Conservation (phyloP, 148 eudicot genomes). For the Pharnaceum exiguum region DNA sequence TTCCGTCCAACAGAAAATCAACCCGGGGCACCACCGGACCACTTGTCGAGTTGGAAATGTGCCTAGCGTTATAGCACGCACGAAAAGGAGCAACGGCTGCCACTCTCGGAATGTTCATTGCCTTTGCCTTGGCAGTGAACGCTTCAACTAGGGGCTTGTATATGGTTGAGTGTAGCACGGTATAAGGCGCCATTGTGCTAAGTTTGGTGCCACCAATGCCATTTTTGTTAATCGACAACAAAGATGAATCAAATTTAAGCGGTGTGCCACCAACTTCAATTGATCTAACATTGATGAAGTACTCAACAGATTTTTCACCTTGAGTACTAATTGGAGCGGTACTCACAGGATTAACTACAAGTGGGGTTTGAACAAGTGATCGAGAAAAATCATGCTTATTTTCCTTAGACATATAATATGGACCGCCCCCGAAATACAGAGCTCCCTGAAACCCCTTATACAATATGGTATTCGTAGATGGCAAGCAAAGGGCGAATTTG, state of each 20-base stretch:
- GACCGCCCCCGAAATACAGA: background rate
- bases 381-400: slow-evolving; percentile 12
- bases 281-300: slow-evolving; percentile 30
- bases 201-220: slow-evolving; percentile 32
- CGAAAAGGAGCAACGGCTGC: slow-evolving; percentile 38
- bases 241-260: slow-evolving; percentile 16
- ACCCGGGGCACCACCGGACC: slow-evolving; percentile 40
- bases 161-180: slow-evolving; percentile 35
- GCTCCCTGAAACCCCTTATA: background rate
- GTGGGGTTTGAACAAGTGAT: slow-evolving; percentile 24
- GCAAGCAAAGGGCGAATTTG: slow-evolving; percentile 16
- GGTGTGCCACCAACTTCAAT: slow-evolving; percentile 26
- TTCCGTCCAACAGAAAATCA: slow-evolving; percentile 33
- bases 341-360: slow-evolving; percentile 29
- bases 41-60: slow-evolving; percentile 4
- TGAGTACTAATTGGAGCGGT: slow-evolving; percentile 18
- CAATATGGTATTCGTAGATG: background rate
- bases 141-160: slow-evolving; percentile 28
- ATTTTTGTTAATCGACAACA: slow-evolving; percentile 23
- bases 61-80: slow-evolving; percentile 35
- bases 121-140: slow-evolving; percentile 29
- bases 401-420: slow-evolving; percentile 9
- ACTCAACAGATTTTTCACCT: slow-evolving; percentile 32
- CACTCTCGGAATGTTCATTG: slow-evolving; percentile 33
- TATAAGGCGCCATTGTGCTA: slow-evolving; percentile 34